These are phyloP conservation scores for Juglanconis juglandina DNA, from an alignment of 2,329 filamentous ascomycete genomes.

Conservation along the genomic window DNA sequence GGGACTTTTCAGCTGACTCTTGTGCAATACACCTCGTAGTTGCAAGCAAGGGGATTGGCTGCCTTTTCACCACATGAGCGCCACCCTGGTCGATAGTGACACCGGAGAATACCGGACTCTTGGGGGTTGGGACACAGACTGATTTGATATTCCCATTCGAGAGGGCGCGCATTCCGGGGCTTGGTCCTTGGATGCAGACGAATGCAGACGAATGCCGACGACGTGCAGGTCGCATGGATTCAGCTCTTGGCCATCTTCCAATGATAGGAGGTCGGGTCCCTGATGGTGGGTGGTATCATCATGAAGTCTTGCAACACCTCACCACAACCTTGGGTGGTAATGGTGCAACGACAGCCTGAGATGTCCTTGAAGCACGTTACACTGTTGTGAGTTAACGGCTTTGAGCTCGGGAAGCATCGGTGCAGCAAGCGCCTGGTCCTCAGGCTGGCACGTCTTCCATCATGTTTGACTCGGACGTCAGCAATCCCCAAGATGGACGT, in stretches of 20 bases:
- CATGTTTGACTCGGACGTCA: neutral
- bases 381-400: neutral
- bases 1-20: neutral
- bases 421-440: neutral
- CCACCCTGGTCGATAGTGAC: neutral
- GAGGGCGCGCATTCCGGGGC: neutral
- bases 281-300: neutral
- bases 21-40: neutral
- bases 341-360: neutral
- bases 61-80: neutral
- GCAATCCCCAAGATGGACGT: neutral
- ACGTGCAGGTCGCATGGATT: neutral
- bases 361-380: neutral
- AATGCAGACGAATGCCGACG: neutral
- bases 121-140: neutral
- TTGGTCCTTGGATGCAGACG: neutral
- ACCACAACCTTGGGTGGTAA: neutral
- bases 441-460: neutral
- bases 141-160: neutral
- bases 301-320: neutral
- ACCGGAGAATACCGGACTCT: neutral
- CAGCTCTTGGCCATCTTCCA: neutral
- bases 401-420: neutral
- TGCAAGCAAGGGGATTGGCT: neutral
- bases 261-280: neutral